phyloP scores from a whole-genome alignment of 176 grass and related monocot genomes.

The Carex myosuroides region DNA sequence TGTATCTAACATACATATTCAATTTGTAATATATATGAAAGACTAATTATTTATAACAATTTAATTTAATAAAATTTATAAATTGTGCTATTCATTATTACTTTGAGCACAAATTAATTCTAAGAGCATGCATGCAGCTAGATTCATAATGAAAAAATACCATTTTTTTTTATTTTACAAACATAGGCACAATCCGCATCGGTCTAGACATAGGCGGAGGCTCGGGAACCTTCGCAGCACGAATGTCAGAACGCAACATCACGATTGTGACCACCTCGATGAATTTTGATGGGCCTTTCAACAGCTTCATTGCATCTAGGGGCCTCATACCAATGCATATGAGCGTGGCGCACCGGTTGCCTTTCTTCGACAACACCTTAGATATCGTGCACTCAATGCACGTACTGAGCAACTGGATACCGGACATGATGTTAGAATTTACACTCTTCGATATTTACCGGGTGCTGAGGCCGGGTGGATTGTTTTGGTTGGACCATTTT shows the following conservation, averaged over 20 bases:
- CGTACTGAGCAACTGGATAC: conserved; percentile 42
- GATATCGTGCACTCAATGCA: conserved; percentile 58
- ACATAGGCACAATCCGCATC: conserved; percentile 36
- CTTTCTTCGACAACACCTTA: conserved; percentile 62
- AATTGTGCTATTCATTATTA: neutral
- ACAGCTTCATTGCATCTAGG: conserved; percentile 38
- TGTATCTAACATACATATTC: neutral
- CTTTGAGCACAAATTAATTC: neutral
- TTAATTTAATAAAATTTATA: neutral
- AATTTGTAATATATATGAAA: neutral
- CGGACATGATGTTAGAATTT: conserved; percentile 38
- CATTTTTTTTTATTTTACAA: neutral
- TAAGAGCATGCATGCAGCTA: neutral
- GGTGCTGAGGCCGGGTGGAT: conserved; percentile 44
- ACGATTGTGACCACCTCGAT: conserved; percentile 42
- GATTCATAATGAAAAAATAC: neutral
- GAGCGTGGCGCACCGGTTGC: conserved; percentile 36
- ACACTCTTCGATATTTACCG: conserved; percentile 59
- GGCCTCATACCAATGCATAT: conserved; percentile 53
- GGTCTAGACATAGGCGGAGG: conserved; percentile 64
- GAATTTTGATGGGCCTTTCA: conserved; percentile 47
- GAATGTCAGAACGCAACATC: conserved; percentile 44
- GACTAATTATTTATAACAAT: neutral
- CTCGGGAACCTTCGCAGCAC: conserved; percentile 47
- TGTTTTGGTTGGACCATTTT: conserved; percentile 62